Conservation (phyloP, 192 early-diverging fungal genomes). For the Lobosporangium transversale region DNA sequence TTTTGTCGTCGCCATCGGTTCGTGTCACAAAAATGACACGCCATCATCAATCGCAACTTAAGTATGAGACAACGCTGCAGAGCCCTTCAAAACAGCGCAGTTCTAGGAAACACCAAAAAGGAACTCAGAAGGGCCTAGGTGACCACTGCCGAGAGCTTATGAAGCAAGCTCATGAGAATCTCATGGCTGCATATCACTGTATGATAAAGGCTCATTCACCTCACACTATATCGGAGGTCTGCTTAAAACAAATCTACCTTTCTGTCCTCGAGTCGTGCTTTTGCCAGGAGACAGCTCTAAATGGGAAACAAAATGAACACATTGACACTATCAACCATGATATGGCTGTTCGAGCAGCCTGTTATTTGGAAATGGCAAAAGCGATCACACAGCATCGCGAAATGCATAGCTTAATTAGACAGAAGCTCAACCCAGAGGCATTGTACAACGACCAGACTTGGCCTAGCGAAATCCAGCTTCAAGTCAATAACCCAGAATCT, state of each 20-base stretch:
- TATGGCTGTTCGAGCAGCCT: conserved; percentile 25
- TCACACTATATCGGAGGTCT: conserved; percentile 25
- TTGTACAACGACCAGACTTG: conserved; percentile 34
- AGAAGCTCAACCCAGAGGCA: conserved; percentile 48
- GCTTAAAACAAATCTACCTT: conserved; percentile 15
- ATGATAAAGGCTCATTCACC: conserved; percentile 11
- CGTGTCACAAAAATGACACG: conserved; percentile 31
- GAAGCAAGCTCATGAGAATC: conserved; percentile 11
- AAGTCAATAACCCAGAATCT: background rate
- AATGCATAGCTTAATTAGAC: conserved; percentile 60
- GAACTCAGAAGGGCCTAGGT: background rate
- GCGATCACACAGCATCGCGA: conserved; percentile 69
- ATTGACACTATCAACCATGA: background rate
- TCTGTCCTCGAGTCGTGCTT: conserved; percentile 34
- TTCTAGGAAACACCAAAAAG: background rate
- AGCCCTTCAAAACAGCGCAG: background rate
- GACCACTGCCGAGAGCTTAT: conserved; percentile 10
- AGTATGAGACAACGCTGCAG: background rate
- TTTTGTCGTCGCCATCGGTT: conserved; percentile 22
- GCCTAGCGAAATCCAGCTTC: conserved; percentile 44
- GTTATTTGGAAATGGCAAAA: conserved; percentile 66
- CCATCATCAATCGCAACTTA: conserved; percentile 25
- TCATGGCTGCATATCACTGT: conserved; percentile 8
- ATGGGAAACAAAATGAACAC: no score
- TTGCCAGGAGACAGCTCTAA: conserved; percentile 3